Evolutionary conservation across 306 rosid genomes (phyloP).

Genomic region (Prunus padus): DNA sequence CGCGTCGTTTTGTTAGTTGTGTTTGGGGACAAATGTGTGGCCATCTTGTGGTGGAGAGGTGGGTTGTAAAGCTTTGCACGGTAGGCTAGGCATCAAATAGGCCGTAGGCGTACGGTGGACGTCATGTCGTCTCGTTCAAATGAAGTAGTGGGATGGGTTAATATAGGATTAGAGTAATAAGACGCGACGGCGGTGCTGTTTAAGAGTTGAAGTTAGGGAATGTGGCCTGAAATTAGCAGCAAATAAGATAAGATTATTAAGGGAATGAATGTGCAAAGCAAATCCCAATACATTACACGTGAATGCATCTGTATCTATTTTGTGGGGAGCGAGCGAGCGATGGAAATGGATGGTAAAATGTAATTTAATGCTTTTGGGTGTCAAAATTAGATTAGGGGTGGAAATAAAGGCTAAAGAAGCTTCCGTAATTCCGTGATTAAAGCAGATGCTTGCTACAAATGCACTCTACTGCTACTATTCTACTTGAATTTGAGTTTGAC

Average conservation of each 20-base stretch:
- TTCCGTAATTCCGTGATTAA: not conserved
- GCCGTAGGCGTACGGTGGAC: too few species aligned
- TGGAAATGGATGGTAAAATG: not conserved
- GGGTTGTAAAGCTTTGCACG: not conserved
- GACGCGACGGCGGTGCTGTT: too few species aligned
- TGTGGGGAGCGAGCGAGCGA: not conserved
- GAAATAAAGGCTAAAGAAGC: too few species aligned
- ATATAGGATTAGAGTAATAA: too few species aligned
- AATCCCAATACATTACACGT: too few species aligned
- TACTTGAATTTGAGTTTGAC: too few species aligned
- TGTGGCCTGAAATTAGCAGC: too few species aligned
- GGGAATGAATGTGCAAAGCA: too few species aligned
- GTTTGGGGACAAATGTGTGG: not conserved
- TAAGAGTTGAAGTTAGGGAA: too few species aligned
- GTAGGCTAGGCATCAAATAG: not conserved
- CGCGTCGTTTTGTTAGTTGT: conserved; percentile 23
- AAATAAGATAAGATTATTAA: too few species aligned
- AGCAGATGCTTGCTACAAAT: not conserved
- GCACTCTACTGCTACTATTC: too few species aligned
- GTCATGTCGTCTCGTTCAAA: not conserved
- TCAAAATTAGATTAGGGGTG: not conserved
- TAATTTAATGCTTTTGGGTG: not conserved
- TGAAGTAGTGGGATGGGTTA: not conserved
- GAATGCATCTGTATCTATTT: not conserved
- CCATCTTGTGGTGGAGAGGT: not conserved